Conservation (phyloP, 768 basidiomycete genomes). For the Brasilioporus rufonigricans region DNA sequence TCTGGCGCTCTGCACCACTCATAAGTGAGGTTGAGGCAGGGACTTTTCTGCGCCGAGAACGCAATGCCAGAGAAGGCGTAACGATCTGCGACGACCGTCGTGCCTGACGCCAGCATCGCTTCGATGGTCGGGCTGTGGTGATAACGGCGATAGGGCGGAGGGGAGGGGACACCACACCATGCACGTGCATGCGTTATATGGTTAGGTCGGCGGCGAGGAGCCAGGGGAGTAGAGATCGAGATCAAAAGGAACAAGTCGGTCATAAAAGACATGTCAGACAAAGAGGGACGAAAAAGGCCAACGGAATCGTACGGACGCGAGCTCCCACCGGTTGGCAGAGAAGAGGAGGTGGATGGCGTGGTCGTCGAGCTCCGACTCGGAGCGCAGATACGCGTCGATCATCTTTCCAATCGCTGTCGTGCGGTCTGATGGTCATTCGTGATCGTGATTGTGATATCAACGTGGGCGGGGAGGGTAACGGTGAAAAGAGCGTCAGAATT, state of each 20-base stretch:
- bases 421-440: slow-evolving; percentile 54
- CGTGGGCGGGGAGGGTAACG: not conserved
- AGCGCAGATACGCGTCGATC: slow-evolving; percentile 90
- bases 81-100: slow-evolving; percentile 82
- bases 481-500: not conserved
- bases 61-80: slow-evolving; percentile 97
- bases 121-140: slow-evolving; percentile 57
- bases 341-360: slow-evolving; percentile 91
- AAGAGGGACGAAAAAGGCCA: no score
- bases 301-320: slow-evolving; percentile 53
- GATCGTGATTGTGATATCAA: not conserved
- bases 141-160: not conserved
- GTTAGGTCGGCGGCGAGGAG: no score
- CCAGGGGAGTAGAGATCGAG: no score
- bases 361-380: slow-evolving; percentile 85
- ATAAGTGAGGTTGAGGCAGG: slow-evolving; percentile 50
- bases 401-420: slow-evolving; percentile 88
- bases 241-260: not conserved
- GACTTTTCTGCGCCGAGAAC: slow-evolving; percentile 64
- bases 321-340: slow-evolving; percentile 96
- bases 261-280: not conserved
- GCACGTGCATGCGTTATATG: no score
- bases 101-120: slow-evolving; percentile 56
- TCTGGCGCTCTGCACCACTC: slow-evolving; percentile 89
- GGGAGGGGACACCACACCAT: no score